Evolutionary conservation across 352 stramenopile species (phyloP).

Genomic region (Phytophthora cactorum): DNA sequence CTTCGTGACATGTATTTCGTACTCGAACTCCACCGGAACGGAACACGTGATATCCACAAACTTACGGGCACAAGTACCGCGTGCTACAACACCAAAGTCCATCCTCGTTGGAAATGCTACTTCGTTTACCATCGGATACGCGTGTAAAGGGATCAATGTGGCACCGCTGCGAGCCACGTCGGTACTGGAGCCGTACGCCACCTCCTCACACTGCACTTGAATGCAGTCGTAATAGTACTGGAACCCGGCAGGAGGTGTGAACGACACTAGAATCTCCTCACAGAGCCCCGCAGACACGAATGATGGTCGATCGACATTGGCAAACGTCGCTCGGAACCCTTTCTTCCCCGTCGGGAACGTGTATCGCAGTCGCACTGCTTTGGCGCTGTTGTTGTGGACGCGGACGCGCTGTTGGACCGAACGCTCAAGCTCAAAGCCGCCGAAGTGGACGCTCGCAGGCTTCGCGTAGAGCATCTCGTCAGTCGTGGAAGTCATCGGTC

Average conservation of each 20-base stretch:
- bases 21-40: conserved; percentile 91
- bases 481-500: conserved; percentile 28
- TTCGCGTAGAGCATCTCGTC: conserved; percentile 56
- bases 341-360: conserved; percentile 48
- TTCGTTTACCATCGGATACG: conserved; percentile 87
- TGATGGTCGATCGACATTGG: conserved; percentile 47
- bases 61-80: conserved; percentile 49
- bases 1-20: conserved; percentile 67
- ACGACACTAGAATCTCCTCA: conserved; percentile 82
- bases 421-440: conserved; percentile 75
- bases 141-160: conserved; percentile 83
- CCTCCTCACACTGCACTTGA: conserved; percentile 73
- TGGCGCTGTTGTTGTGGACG: conserved; percentile 81
- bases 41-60: conserved; percentile 67
- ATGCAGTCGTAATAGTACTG: conserved; percentile 93
- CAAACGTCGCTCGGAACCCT: conserved; percentile 64
- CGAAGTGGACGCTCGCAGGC: conserved; percentile 87
- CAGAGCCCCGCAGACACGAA: conserved; percentile 78
- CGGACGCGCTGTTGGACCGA: conserved; percentile 68
- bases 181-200: conserved; percentile 68
- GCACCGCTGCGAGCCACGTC: conserved; percentile 42
- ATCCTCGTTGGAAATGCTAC: conserved; percentile 77
- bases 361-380: conserved; percentile 77
- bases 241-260: conserved; percentile 63
- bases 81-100: conserved; percentile 79